A percentile compares a stretch with the other conserved stretches of the same genome.
Evolutionary conservation across 2,329 filamentous ascomycete genomes (phyloP).

Genomic region (Scedosporium apiospermum): DNA sequence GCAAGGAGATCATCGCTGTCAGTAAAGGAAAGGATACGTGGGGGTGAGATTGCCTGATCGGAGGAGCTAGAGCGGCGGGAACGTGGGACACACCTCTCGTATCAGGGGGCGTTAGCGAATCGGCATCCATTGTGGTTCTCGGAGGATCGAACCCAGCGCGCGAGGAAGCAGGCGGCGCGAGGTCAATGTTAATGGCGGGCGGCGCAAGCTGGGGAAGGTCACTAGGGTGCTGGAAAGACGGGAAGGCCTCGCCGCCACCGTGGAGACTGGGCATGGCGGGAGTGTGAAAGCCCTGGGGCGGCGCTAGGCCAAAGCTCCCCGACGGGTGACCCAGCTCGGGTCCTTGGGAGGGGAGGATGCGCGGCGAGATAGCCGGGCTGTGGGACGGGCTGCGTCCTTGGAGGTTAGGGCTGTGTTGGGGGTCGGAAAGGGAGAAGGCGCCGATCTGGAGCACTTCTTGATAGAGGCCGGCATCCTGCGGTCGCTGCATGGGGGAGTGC

Average conservation of each 20-base stretch:
- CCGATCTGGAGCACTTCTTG: constrained; percentile 45
- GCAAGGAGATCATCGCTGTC: not conserved
- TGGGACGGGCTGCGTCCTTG: constrained; percentile 75
- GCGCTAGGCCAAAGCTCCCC: constrained; percentile 30
- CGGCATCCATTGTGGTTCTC: constrained; percentile 58
- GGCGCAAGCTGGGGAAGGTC: constrained; percentile 75
- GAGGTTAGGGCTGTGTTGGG: constrained; percentile 50
- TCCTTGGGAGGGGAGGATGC: constrained; percentile 47
- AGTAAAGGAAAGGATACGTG: not conserved
- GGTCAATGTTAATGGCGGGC: constrained; percentile 92
- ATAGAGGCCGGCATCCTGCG: constrained; percentile 52
- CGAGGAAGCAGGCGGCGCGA: constrained; percentile 66
- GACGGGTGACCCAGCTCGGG: constrained; percentile 41
- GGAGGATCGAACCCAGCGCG: constrained; percentile 37
- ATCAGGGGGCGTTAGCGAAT: constrained; percentile 77
- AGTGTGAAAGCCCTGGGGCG: constrained; percentile 16
- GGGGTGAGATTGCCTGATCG: constrained; percentile 4
- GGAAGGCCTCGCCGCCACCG: constrained; percentile 37
- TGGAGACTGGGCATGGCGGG: constrained; percentile 3
- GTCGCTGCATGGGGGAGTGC: constrained; percentile 70
- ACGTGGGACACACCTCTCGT: constrained; percentile 37
- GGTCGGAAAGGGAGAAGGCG: constrained; percentile 70
- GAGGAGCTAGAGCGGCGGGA: constrained; percentile 1
- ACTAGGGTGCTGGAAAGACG: constrained; percentile 34
- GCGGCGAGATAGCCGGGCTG: constrained; percentile 56